These are phyloP conservation scores for Petunia axillaris DNA, from an alignment of 257 asterid genomes.

Conservation along the genomic window DNA sequence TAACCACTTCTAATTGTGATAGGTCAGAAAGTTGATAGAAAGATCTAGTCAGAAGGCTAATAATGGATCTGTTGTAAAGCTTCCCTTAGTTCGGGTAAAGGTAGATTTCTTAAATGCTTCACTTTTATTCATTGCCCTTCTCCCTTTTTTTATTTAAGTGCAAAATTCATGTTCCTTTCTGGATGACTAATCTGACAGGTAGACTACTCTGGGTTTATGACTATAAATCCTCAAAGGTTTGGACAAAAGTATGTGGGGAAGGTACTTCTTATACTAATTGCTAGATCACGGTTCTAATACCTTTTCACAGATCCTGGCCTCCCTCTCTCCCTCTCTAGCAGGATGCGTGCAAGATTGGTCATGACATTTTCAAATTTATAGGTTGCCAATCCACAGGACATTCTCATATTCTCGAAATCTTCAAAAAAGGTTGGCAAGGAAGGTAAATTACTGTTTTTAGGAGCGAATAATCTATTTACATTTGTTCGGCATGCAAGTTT, in stretches of 20 bases:
- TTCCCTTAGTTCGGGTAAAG: slow-evolving; percentile 92
- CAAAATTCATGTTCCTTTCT: slow-evolving; percentile 25
- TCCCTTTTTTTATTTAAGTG: slow-evolving; percentile 29
- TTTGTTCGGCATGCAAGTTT: slow-evolving; percentile 27
- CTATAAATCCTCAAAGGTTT: slow-evolving; percentile 94
- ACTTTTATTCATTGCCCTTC: slow-evolving; percentile 16
- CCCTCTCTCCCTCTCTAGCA: neutral
- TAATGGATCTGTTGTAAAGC: slow-evolving; percentile 68
- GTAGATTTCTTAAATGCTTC: slow-evolving; percentile 42
- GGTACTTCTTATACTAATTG: slow-evolving; percentile 46
- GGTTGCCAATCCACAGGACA: slow-evolving; percentile 99
- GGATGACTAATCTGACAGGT: slow-evolving; percentile 60
- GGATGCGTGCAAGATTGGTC: slow-evolving; percentile 15
- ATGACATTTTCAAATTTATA: slow-evolving; percentile 36
- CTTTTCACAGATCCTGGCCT: neutral
- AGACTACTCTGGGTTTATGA: slow-evolving; percentile 97
- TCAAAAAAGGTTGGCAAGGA: slow-evolving; percentile 57
- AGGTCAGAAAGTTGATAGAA: slow-evolving; percentile 85
- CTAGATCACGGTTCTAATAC: slow-evolving; percentile 9
- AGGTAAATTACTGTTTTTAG: slow-evolving; percentile 49
- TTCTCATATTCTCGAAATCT: slow-evolving; percentile 95
- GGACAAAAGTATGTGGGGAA: slow-evolving; percentile 98
- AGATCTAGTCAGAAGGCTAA: slow-evolving; percentile 59
- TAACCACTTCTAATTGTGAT: slow-evolving; percentile 31
- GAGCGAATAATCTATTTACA: slow-evolving; percentile 14